Percentiles rank a stretch among this genome's conserved stretches.
phyloP scores from a whole-genome alignment of 768 basidiomycete genomes.

The Leccinum subtestaceum region DNA sequence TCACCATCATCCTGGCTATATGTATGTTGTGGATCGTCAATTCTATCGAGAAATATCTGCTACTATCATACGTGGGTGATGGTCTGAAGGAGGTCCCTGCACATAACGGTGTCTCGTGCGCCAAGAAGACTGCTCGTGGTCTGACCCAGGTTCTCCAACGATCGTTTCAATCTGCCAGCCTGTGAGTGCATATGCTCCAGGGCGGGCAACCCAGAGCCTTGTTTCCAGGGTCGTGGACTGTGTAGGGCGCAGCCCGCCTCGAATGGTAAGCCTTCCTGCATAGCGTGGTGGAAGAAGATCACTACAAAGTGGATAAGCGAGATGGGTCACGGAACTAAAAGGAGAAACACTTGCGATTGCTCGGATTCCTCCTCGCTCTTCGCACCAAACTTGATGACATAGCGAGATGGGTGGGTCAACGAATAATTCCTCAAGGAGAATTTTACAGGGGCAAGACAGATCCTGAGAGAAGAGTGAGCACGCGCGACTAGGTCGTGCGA shows the following conservation, averaged over 20 bases:
- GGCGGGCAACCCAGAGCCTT: slow-evolving; percentile 57
- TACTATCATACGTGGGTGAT: slow-evolving; percentile 37
- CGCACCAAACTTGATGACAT: slow-evolving; percentile 48
- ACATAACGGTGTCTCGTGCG: slow-evolving; percentile 39
- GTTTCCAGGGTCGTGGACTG: slow-evolving; percentile 43
- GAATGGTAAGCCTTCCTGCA: slow-evolving; percentile 63
- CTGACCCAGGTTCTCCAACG: slow-evolving; percentile 42
- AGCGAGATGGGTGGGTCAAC: slow-evolving; percentile 55
- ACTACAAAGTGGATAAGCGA: slow-evolving; percentile 29
- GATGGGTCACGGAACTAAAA: neutral
- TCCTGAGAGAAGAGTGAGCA: slow-evolving; percentile 38
- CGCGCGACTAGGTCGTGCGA: neutral
- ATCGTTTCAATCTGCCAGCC: slow-evolving; percentile 70
- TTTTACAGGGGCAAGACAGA: slow-evolving; percentile 49
- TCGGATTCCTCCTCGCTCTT: slow-evolving; percentile 20
- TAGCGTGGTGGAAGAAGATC: slow-evolving; percentile 53
- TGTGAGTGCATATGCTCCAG: slow-evolving; percentile 62
- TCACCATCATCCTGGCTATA: neutral
- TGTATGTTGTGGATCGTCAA: slow-evolving; percentile 11
- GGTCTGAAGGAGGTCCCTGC: slow-evolving; percentile 33
- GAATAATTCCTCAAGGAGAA: slow-evolving; percentile 75
- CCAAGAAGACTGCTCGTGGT: slow-evolving; percentile 26
- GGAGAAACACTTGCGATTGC: slow-evolving; percentile 19
- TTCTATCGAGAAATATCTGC: slow-evolving; percentile 13
- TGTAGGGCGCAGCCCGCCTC: slow-evolving; percentile 54